Percentiles rank a stretch among this genome's conserved stretches.
Conservation (phyloP, 106 monocot genomes). For the Xerophyta viscosa region DNA sequence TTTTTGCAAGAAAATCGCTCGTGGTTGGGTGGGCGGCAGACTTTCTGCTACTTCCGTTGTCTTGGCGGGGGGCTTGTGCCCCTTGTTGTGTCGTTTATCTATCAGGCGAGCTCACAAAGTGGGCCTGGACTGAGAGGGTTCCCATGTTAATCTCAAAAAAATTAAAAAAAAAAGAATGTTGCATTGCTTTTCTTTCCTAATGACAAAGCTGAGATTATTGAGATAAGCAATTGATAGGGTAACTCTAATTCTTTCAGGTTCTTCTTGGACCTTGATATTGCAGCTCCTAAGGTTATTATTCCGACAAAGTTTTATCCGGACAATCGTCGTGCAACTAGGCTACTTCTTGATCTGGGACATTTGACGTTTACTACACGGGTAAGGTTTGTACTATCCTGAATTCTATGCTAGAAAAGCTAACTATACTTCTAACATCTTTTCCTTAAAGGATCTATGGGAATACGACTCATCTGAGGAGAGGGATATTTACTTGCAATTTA, state of each 20-base stretch:
- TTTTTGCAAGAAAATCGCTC: too few relatives aligned
- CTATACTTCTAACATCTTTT: constrained; percentile 3
- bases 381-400: neutral
- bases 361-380: constrained; percentile 79
- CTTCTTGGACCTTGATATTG: constrained; percentile 86
- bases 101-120: too few relatives aligned
- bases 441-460: constrained; percentile 62
- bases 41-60: too few relatives aligned
- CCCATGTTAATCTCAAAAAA: too few relatives aligned
- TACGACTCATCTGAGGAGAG: constrained; percentile 37
- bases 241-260: constrained; percentile 38
- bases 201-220: too few relatives aligned
- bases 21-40: too few relatives aligned
- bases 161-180: too few relatives aligned
- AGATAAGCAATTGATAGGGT: too few relatives aligned
- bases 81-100: too few relatives aligned
- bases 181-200: too few relatives aligned
- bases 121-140: too few relatives aligned
- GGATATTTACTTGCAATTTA: constrained; percentile 80
- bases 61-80: too few relatives aligned
- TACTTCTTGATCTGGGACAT: constrained; percentile 91
- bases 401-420: neutral
- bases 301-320: constrained; percentile 84
- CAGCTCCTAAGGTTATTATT: constrained; percentile 93
- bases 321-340: constrained; percentile 47